A percentile compares a stretch with the other conserved stretches of the same genome.
Evolutionary conservation across 805 yeast species (phyloP).

Genomic region (Saccharomyces jurei): DNA sequence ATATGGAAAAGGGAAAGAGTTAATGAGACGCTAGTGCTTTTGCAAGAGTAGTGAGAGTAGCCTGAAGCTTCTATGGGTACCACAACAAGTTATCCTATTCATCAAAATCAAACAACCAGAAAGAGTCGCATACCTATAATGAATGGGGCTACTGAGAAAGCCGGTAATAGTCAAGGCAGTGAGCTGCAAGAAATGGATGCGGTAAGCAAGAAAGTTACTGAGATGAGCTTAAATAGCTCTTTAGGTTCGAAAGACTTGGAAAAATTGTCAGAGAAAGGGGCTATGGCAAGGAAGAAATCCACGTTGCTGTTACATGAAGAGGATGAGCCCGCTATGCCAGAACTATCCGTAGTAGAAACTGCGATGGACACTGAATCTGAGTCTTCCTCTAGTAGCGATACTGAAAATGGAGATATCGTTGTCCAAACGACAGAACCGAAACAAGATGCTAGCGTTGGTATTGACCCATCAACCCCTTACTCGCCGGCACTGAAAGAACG

Average conservation of each 20-base stretch:
- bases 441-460: background rate
- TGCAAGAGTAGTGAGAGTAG: background rate
- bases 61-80: background rate
- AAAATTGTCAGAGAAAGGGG: background rate
- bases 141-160: background rate
- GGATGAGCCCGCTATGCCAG: background rate
- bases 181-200: background rate
- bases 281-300: background rate
- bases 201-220: background rate
- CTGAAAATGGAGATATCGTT: background rate
- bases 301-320: background rate
- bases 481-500: background rate
- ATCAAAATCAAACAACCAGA: background rate
- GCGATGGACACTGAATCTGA: background rate
- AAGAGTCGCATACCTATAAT: background rate
- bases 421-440: background rate
- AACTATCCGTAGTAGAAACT: background rate
- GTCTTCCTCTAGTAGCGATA: background rate
- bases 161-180: background rate
- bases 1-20: background rate
- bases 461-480: background rate
- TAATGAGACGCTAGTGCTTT: background rate
- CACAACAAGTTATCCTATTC: background rate
- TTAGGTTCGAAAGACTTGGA: background rate
- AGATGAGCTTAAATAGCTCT: background rate